These are phyloP conservation scores for Babesia bigemina DNA, from an alignment of 169 alveolate genomes.

Conservation along the genomic window DNA sequence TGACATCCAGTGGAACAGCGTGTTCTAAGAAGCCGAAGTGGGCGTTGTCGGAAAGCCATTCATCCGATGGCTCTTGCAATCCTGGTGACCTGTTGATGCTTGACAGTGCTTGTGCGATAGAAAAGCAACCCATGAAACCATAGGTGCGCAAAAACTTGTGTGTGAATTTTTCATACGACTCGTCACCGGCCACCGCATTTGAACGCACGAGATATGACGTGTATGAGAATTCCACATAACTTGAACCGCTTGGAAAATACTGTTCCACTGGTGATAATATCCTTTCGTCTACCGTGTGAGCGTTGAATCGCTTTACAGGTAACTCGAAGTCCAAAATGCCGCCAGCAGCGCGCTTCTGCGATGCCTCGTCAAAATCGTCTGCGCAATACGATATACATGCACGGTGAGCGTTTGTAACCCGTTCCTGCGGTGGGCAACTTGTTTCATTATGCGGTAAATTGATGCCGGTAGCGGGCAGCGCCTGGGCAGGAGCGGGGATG, in stretches of 20 bases:
- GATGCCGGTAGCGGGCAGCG: neutral
- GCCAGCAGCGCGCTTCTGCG: neutral
- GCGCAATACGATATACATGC: neutral
- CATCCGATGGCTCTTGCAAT: neutral
- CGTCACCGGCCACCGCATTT: slow-evolving; percentile 3
- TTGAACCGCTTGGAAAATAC: slow-evolving; percentile 57
- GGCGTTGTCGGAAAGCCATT: slow-evolving; percentile 11
- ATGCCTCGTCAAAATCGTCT: neutral
- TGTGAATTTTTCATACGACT: slow-evolving; percentile 16
- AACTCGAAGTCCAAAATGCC: neutral
- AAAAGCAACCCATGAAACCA: neutral
- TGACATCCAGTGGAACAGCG: slow-evolving; percentile 29
- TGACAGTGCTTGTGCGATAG: slow-evolving; percentile 19
- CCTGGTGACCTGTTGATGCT: slow-evolving; percentile 8
- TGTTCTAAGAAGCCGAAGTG: slow-evolving; percentile 58
- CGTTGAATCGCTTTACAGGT: slow-evolving; percentile 13
- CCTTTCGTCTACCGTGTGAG: neutral
- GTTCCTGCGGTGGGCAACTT: neutral
- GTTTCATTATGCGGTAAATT: neutral
- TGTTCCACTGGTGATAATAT: slow-evolving; percentile 1
- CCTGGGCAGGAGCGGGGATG: neutral
- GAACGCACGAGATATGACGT: slow-evolving; percentile 18
- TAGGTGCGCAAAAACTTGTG: slow-evolving; percentile 1
- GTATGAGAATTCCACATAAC: slow-evolving; percentile 28
- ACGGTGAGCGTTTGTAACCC: neutral